Evolutionary conservation across 78 protist genomes (phyloP).

Genomic region (Capsaspora owczarzaki): DNA sequence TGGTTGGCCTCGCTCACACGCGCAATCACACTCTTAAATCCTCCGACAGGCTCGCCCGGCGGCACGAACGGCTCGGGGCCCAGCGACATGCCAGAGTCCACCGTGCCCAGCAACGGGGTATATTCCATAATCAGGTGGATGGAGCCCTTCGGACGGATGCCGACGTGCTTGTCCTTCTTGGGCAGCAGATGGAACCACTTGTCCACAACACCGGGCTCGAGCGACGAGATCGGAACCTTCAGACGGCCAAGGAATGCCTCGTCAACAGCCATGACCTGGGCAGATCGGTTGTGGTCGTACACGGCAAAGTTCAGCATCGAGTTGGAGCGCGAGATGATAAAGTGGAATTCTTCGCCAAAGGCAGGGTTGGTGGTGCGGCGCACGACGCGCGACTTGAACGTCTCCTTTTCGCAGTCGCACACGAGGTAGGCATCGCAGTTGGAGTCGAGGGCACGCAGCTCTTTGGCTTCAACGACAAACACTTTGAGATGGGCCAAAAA

Average conservation of each 20-base stretch:
- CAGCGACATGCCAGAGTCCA: neutral
- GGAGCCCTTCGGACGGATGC: neutral
- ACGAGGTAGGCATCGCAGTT: neutral
- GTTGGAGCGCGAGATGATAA: neutral
- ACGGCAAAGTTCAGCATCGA: neutral
- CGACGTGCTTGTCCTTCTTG: neutral
- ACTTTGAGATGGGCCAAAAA: neutral
- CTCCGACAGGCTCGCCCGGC: neutral
- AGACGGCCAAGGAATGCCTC: neutral
- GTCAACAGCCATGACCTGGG: neutral
- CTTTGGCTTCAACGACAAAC: neutral
- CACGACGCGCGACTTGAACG: slow-evolving; percentile 5
- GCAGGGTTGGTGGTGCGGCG: neutral
- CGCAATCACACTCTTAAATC: slow-evolving; percentile 8
- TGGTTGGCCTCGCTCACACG: slow-evolving; percentile 5
- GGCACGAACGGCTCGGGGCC: neutral
- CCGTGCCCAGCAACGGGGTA: neutral
- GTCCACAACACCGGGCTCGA: neutral
- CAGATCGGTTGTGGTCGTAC: neutral
- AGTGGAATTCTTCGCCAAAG: slow-evolving; percentile 2
- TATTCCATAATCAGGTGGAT: neutral
- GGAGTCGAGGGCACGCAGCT: neutral
- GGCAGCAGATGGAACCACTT: neutral
- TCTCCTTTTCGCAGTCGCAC: neutral
- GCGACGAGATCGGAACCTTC: neutral